Conservation (phyloP, 1,284 basidiomycete genomes). For the Ganoderma leucocontextum region DNA sequence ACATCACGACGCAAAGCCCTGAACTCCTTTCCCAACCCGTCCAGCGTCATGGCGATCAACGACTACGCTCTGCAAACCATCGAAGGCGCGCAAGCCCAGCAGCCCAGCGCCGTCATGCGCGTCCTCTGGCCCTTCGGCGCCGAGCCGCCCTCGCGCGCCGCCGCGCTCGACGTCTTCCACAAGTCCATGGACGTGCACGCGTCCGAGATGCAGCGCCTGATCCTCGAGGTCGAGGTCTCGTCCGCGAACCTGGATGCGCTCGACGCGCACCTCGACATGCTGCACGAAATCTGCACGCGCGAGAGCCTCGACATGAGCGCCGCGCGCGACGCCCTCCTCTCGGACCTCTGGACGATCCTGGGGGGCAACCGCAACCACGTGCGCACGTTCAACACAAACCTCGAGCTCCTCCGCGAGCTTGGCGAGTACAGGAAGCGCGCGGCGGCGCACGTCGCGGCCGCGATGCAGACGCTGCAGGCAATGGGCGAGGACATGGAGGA, state of each 20-base stretch:
- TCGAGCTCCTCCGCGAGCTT: conserved; percentile 60
- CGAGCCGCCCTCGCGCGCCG: conserved; percentile 48
- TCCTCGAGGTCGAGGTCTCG: conserved; percentile 68
- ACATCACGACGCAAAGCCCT: neutral
- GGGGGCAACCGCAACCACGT: conserved; percentile 64
- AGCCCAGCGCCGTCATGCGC: conserved; percentile 47
- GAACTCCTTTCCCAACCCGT: conserved; percentile 2
- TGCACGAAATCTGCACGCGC: conserved; percentile 65
- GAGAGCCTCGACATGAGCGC: conserved; percentile 58
- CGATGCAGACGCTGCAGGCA: conserved; percentile 63
- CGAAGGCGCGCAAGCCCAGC: conserved; percentile 53
- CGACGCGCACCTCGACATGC: conserved; percentile 61
- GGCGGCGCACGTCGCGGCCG: conserved; percentile 64
- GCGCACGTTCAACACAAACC: conserved; percentile 56
- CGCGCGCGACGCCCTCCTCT: conserved; percentile 62
- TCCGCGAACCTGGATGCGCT: conserved; percentile 62
- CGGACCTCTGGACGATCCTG: conserved; percentile 70
- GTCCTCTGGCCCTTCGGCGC: conserved; percentile 55
- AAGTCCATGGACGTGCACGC: conserved; percentile 69
- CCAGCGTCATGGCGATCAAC: conserved; percentile 74
- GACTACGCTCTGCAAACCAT: conserved; percentile 72
- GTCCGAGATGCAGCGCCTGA: conserved; percentile 57
- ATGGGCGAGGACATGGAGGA: conserved; percentile 80
- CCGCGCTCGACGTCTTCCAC: conserved; percentile 60
- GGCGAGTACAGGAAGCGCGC: conserved; percentile 66